Base-by-base conservation (phyloP, 2,329 filamentous ascomycete species). In the Penicillium sp. region DNA sequence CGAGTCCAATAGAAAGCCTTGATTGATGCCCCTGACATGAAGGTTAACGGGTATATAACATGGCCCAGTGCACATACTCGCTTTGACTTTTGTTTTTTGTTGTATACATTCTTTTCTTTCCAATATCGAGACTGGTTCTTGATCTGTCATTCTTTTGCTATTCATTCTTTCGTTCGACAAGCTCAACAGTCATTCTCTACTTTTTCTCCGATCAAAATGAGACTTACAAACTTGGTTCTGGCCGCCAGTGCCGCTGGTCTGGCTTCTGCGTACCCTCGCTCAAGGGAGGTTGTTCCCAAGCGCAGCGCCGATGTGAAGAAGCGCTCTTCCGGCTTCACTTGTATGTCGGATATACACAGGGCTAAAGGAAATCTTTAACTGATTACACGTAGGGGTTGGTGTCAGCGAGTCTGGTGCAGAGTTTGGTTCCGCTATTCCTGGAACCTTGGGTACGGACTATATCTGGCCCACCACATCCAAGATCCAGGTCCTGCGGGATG, bases 211-310 rank as follows among this genome's bases (percentile, higher is more conserved):
- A 52, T 21, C 61, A 67, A 57, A 51, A 71, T 71, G 69, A 71
- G 65, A 63, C 62, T 70, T 51, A 64, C 55, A 55, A 70, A 61
- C 59, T 55, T 70, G 52, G 52, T 70, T 56, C 58, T 71, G 48
- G 69, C 67, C 47, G 67, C 67, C 48, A 67, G 68, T 45, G 67
- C 68, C 43, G 67, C 68, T 50, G 58, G 60, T 52, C 56, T 71
- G 58, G 68, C 66, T 44, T 58, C 53, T 52, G 69, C 69, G 19
- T 65, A 63, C 37, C 63, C 63, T 14, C 46, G 43, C 19, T 56
- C 48, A 21, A 43, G 62, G 13, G 57, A 63, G 5, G 53, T 58
- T 48, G 16, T 63, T 19, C 59, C 63, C 49, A 65, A 61, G 57
- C 63, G 66, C n/a, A 62, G 59, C 39, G 62, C 59, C 27, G 22